Percentiles rank a stretch among this genome's conserved stretches.
These are phyloP conservation scores for Narthecium ossifragum DNA, from an alignment of 106 monocot species.

Conservation along the genomic window DNA sequence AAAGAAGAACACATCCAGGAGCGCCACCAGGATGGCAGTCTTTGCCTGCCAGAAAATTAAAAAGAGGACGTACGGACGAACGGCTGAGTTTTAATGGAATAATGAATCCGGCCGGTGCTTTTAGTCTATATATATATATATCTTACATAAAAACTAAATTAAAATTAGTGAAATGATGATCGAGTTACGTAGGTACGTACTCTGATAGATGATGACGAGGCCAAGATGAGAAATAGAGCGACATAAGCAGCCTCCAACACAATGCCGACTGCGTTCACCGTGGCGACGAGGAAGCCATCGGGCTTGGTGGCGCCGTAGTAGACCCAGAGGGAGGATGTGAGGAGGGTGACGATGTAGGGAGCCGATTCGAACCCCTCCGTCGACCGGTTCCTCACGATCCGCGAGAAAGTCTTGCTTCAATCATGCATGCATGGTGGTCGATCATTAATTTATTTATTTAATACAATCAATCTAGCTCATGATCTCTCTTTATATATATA, in stretches of 20 bases:
- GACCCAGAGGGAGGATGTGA: conserved; percentile 45
- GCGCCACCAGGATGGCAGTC: not conserved
- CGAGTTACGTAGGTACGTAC: not conserved
- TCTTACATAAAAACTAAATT: not conserved
- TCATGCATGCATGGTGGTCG: not conserved
- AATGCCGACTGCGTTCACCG: not conserved
- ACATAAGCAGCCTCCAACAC: not conserved
- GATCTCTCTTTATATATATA: not conserved
- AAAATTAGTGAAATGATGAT: not conserved
- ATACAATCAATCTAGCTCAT: not conserved
- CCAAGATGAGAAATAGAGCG: not conserved
- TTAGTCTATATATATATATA: not conserved
- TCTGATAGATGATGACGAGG: not conserved
- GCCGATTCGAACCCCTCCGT: conserved; percentile 43
- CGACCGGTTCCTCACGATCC: conserved; percentile 38
- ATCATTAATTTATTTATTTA: not conserved
- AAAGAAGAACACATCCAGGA: not conserved
- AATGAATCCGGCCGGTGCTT: too few species aligned
- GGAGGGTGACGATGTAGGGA: conserved; percentile 48
- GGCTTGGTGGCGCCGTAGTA: conserved; percentile 59
- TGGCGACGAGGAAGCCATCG: conserved; percentile 7
- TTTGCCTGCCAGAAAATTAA: not conserved
- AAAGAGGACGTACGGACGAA: too few species aligned
- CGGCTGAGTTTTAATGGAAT: too few species aligned
- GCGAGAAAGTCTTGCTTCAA: conserved; percentile 45